These are phyloP conservation scores for Sisymbrium altissimum DNA, from an alignment of 345 rosid species.

Conservation along the genomic window DNA sequence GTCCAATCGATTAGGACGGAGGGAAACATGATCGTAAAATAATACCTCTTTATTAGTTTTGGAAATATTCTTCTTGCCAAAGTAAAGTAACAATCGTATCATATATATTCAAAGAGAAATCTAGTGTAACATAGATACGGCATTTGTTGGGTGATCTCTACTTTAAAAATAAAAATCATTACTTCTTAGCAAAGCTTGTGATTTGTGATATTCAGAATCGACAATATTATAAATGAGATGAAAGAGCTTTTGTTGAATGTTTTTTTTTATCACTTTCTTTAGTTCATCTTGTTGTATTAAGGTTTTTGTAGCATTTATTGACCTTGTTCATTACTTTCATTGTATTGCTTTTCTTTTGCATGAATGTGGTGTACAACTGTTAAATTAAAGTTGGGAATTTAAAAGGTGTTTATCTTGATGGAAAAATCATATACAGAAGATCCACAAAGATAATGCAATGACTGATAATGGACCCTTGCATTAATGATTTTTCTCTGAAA, in stretches of 20 bases:
- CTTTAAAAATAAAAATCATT: not conserved
- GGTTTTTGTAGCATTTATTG: not conserved
- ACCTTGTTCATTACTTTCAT: not conserved
- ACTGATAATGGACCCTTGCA: conserved; percentile 21
- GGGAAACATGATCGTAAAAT: conserved; percentile 7
- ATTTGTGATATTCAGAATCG: not conserved
- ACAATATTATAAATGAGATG: not conserved
- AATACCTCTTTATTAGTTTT: conserved; percentile 19
- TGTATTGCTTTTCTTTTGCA: not conserved
- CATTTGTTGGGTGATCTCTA: not conserved
- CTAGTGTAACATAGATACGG: not conserved
- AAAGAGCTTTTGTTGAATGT: not conserved
- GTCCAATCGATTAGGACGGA: conserved; percentile 17
- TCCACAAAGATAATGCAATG: conserved; percentile 22
- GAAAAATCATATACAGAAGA: conserved; percentile 18
- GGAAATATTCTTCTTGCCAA: not conserved
- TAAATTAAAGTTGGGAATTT: not conserved
- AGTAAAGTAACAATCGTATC: not conserved
- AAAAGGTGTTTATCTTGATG: not conserved
- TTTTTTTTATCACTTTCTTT: not conserved
- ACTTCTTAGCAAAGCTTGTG: not conserved
- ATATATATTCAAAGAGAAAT: not conserved
- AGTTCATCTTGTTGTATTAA: not conserved
- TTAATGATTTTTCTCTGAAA: conserved; percentile 15
- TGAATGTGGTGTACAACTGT: conserved; percentile 27